Conservation (phyloP, 257 asterid genomes). For the Solanum pimpinellifolium region DNA sequence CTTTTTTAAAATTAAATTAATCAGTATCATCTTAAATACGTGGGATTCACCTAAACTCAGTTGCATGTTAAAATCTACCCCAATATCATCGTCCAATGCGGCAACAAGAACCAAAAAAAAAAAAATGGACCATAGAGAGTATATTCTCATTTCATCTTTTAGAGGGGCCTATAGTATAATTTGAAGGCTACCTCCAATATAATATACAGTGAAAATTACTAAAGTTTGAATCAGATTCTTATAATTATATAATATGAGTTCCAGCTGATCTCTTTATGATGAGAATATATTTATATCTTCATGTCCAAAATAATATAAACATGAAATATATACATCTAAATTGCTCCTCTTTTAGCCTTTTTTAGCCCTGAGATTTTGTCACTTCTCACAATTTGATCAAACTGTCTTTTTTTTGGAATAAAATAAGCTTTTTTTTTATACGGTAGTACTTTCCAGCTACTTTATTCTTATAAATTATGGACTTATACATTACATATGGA, state of each 20-base stretch:
- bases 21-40: background rate
- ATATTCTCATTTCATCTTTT: background rate
- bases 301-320: background rate
- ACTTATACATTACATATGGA: background rate
- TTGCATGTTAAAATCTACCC: background rate
- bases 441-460: background rate
- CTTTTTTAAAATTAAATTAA: background rate
- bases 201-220: background rate
- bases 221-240: background rate
- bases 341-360: background rate
- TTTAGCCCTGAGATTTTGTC: background rate
- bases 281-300: background rate
- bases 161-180: background rate
- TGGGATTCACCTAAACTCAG: background rate
- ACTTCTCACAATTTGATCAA: background rate
- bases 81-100: background rate
- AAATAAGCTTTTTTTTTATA: background rate
- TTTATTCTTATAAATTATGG: background rate
- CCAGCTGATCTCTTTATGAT: background rate
- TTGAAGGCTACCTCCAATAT: background rate
- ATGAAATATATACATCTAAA: background rate
- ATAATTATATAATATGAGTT: background rate
- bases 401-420: background rate
- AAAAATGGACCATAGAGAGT: background rate
- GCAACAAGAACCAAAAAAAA: background rate